These are phyloP conservation scores for Phlebopus sp. DNA, from an alignment of 1,284 basidiomycete genomes.

Conservation along the genomic window DNA sequence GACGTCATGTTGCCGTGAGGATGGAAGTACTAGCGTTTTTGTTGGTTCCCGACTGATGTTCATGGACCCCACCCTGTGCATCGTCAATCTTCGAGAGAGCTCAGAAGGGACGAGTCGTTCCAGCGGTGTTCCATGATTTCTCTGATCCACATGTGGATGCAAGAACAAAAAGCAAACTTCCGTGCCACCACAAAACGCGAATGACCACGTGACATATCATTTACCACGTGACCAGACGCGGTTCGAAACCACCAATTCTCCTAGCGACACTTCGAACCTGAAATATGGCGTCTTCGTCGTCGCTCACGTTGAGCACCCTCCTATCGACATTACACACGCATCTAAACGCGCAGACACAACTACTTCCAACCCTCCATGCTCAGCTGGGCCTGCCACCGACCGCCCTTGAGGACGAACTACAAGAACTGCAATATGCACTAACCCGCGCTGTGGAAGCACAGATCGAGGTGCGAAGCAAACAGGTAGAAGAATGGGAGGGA, in stretches of 20 bases:
- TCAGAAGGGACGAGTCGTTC: too few species aligned
- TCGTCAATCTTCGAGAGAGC: too few species aligned
- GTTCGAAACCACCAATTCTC: conserved; percentile 17
- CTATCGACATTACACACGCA: conserved; percentile 76
- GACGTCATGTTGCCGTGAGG: too few species aligned
- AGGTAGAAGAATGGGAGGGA: conserved; percentile 68
- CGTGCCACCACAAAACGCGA: too few species aligned
- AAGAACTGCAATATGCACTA: conserved; percentile 61
- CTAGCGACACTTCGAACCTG: conserved; percentile 9
- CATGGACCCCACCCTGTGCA: too few species aligned
- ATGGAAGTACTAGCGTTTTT: too few species aligned
- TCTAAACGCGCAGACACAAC: conserved; percentile 70
- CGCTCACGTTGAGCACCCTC: conserved; percentile 52
- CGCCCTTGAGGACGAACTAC: conserved; percentile 73
- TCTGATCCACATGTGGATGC: too few species aligned
- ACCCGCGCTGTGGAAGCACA: conserved; percentile 68
- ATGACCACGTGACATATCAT: conserved; percentile 25
- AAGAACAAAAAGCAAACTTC: too few species aligned
- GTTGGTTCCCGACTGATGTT: too few species aligned
- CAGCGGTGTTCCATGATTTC: too few species aligned
- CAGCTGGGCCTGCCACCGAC: conserved; percentile 71
- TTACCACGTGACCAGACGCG: conserved; percentile 27
- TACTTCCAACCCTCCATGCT: conserved; percentile 69
- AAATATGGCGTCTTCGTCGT: conserved; percentile 31
- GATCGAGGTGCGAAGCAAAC: conserved; percentile 59